Base-by-base conservation (phyloP, 2,329 filamentous ascomycete genomes). In the Alternaria consortialis region DNA sequence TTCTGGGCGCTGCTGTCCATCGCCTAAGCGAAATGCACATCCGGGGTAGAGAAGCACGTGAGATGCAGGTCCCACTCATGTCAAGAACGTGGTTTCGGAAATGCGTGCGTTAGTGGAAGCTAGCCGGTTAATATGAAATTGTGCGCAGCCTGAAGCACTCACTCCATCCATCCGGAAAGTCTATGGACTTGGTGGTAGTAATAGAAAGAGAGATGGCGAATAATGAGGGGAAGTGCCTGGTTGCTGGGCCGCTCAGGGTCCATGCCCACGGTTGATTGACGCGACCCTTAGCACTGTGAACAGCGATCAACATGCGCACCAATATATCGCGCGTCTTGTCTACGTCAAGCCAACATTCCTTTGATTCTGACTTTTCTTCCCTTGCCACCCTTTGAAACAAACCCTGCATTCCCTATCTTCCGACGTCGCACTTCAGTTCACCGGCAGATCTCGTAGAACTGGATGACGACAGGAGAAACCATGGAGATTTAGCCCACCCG, bases 21-120 rank as follows among this genome's bases (percentile, higher is more conserved):
- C 23, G 55, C 29, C n/a, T 57, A 58, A 63, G 51, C 60, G 60
- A 65, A 17, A 62, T 53, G 57, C 52, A 43, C 27, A 39, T 63
- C 58, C 53, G 64, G 66, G 62, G 59, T 62, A 59, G 23, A 57
- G 25, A 55, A 37, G 37, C 62, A 66, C 58, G 55, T 63, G 64
- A 55, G 48, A 62, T 63, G 64, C 64, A 67, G 64, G 64, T 67
- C 60, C 64, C 66, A 51, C 52, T 40, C 39, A 23, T 56, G 29
- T 43, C 34, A 43, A 43, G 29, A 53, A 53, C 34, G 47, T 42
- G 40, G 46, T 32, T 54, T 44, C 47, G 53, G 44, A 7, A 32
- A 50, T 27, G 27, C 31, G 31, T 31, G 20, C 15, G 9, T 50
- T 11, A 7, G 25, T 47, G 23, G 12, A 27, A 40, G 31, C 27